These are phyloP conservation scores for Oryza glaberrima DNA, from an alignment of 176 grass and related monocot species.

Conservation along the genomic window DNA sequence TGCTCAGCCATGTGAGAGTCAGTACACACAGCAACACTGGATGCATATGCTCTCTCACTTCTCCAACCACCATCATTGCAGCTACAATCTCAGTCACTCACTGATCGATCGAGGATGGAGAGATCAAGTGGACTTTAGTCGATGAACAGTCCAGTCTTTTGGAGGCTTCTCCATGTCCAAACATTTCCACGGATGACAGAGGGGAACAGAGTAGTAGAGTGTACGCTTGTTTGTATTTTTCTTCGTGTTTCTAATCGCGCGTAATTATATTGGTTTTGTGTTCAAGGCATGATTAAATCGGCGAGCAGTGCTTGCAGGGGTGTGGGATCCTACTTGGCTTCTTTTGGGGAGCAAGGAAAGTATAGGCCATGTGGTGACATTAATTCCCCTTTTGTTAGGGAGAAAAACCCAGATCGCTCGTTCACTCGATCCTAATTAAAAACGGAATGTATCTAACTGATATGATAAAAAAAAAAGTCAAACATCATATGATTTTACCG, in stretches of 20 bases:
- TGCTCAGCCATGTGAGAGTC: slow-evolving; percentile 32
- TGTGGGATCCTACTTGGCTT: slow-evolving; percentile 41
- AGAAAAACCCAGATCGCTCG: not conserved
- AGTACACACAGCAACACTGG: not conserved
- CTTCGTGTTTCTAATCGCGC: not conserved
- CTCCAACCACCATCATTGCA: slow-evolving; percentile 37
- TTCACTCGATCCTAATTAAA: not conserved
- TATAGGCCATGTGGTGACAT: slow-evolving; percentile 45
- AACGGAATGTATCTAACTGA: too few species aligned
- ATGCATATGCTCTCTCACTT: not conserved
- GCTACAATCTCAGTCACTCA: not conserved
- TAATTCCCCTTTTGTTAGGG: slow-evolving; percentile 36
- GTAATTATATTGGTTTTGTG: not conserved
- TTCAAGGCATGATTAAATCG: not conserved
- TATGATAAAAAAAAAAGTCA: not conserved
- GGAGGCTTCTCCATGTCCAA: not conserved
- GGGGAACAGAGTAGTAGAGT: not conserved
- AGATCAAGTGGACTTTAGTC: not conserved
- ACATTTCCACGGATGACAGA: not conserved
- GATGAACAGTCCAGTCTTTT: slow-evolving; percentile 8
- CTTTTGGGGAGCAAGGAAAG: slow-evolving; percentile 41
- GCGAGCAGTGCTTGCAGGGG: not conserved
- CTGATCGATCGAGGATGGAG: not conserved
- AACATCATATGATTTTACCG: too few species aligned
- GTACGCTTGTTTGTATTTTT: not conserved